Base-by-base conservation (phyloP, 352 stramenopile species). In the Globisporangium orthogonon region DNA sequence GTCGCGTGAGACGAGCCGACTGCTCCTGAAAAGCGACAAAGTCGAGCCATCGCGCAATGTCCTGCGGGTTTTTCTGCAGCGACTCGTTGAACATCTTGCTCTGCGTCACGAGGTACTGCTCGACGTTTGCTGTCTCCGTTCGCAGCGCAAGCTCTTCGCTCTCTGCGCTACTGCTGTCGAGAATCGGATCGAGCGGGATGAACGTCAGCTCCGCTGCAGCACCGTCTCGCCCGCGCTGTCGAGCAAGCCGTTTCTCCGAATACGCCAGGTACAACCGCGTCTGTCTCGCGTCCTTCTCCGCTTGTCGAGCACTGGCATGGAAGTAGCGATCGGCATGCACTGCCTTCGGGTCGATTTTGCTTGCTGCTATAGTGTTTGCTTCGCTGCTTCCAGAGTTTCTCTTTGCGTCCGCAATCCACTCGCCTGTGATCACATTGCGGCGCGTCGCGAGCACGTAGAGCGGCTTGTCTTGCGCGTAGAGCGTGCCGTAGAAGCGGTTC, bases 11-110 rank as follows among this genome's bases (percentile, higher is more conserved):
- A 2, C 71, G 65, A 11, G 73, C 62, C 29, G 69, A 74, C 28
- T 91, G 58, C n/a, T 84, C 73, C 62, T 94, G 84, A 45, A 91
- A 89, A 1, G 67, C 74, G n/a, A 90, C 74, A 31, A 89, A 73
- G 49, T 91, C 70, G 1, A 94, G 67, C 84, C 84, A 94, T 15
- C 46, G 58, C 0, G 71, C 59, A 15, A 86, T 58, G 31, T 81
- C 60, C 3, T 69, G 57, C 31, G 82, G 74, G 17, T 74, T 78
- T 14, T 70, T 56, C 14, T 62, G 46, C 4, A 88, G 44, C 15
- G 55, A 45, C 57, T 63, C 50, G 55, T 86, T 86, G 17, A 87
- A 66, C 11, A 54, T 10, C 59, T 83, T 91, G 55, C 70, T 86
- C 17, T 67, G 59, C 47, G 69, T 49, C 13, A 91, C 74, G 5